Evolutionary conservation across 2,329 filamentous ascomycete species (phyloP).

Genomic region (Fusarium napiforme): DNA sequence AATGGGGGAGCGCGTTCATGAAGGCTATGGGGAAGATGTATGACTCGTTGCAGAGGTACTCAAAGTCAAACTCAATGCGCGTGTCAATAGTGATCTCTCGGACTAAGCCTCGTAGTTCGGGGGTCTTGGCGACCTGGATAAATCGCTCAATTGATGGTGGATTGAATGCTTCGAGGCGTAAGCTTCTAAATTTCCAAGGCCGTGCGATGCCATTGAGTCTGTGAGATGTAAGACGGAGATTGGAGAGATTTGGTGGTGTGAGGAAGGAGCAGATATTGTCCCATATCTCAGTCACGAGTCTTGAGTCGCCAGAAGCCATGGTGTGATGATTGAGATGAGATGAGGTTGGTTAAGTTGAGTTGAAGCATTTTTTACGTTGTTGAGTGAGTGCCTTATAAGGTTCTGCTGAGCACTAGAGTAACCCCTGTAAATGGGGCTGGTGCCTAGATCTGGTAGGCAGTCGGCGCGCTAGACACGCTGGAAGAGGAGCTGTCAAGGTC

Average conservation of each 20-base stretch:
- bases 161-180: not conserved
- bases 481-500: not conserved
- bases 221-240: conserved; percentile 7
- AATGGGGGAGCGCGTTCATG: conserved; percentile 1
- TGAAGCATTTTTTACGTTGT: not conserved
- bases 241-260: not conserved
- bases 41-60: not conserved
- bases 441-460: not conserved
- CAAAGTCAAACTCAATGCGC: conserved; percentile 3
- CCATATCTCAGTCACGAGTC: conserved; percentile 18
- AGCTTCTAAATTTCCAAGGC: not conserved
- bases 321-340: not conserved
- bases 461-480: not conserved
- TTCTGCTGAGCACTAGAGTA: not conserved
- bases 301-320: not conserved
- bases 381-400: not conserved
- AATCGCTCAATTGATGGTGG: conserved; percentile 19
- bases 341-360: too few relatives aligned
- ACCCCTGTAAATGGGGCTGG: not conserved
- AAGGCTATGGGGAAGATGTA: not conserved
- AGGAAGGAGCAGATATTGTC: conserved; percentile 9
- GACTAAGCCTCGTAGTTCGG: conserved; percentile 7
- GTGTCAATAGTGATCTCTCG: conserved; percentile 28
- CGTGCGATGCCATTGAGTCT: not conserved
- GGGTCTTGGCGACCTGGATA: conserved; percentile 7